Evolutionary conservation across 2,329 filamentous ascomycete genomes (phyloP), one percentile per base, ranked within the genome.

Genomic region (Dothiorella sarmentorum): DNA sequence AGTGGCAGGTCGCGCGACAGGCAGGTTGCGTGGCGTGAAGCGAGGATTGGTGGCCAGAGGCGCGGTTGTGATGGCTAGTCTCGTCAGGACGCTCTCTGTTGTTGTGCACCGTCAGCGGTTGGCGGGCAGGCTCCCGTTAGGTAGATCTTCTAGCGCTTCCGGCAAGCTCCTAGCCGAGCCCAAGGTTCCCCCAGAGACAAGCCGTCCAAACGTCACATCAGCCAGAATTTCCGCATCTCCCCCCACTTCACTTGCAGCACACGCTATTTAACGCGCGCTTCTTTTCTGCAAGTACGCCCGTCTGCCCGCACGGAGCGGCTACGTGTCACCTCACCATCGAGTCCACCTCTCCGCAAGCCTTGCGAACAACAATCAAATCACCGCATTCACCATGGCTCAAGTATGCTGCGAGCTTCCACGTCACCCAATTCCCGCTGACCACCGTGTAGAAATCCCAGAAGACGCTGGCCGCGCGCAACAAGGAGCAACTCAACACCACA

Each of bases 401-500:
- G 38, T 44, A 56, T 18, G 38, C 38, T 56, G 20, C 49, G 24
- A 15, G 11, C 49, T 53, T 53, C 49, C 49, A 53, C 49, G 49
- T 40, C 49, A 31, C 33, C 35, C 35, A 17, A 9, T 40, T 20
- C 18, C 15, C 24, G 10, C 56, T 58, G 13, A 58, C 35, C 31
- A 24, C 7, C n/a, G 10, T 43, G 2, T 63, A 80, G 78, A 80
- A 80, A 80, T 76, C 78, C 58, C 75, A 77, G 63, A 81, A 81
- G 64, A 79, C 81, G 40, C 82, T 87, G 58, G 94, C 94, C 59
- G 88, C 88, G 66, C 85, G 88, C 75, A 97, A 97, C 74, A 80
- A 84, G 45, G 79, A 84, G 31, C 81, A 88, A 42, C 85, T 99
- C 45, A 89, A 88, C 70, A 90, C 86, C 69, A 90, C 94, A 24